Percentiles rank a stretch among this genome's conserved stretches.
Evolutionary conservation across 2,329 filamentous ascomycete species (phyloP).

Genomic region (Botryotinia convoluta): DNA sequence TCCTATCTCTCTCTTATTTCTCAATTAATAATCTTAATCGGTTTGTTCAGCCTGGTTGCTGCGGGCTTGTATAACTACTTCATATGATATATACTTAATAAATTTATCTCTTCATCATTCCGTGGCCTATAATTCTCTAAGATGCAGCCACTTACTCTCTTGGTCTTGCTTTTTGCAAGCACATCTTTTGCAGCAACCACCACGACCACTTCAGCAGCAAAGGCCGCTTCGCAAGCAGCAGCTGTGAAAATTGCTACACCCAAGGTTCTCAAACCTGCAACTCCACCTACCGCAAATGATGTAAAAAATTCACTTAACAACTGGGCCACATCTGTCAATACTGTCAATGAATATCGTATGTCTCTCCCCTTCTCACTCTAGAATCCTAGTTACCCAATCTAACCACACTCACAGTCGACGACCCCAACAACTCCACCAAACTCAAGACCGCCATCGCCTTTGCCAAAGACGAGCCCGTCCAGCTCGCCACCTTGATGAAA

Average conservation of each 20-base stretch:
- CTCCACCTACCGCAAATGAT: conserved; percentile 23
- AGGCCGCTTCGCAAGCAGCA: neutral
- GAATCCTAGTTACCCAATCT: neutral
- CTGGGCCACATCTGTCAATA: conserved; percentile 25
- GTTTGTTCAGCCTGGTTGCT: conserved; percentile 15
- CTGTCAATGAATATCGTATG: conserved; percentile 26
- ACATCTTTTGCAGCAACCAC: conserved; percentile 6
- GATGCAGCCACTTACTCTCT: conserved; percentile 6
- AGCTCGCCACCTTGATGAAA: conserved; percentile 27
- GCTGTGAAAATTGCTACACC: conserved; percentile 14
- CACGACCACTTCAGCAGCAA: neutral
- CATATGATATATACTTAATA: conserved; percentile 7
- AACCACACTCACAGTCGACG: conserved; percentile 8
- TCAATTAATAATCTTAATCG: conserved; percentile 5
- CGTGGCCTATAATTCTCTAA: neutral
- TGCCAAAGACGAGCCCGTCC: conserved; percentile 26
- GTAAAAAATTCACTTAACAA: conserved; percentile 26
- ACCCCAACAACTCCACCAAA: conserved; percentile 20
- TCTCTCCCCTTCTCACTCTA: neutral
- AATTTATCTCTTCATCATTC: neutral
- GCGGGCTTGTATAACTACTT: neutral
- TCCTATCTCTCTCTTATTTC: neutral
- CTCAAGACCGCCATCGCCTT: conserved; percentile 24
- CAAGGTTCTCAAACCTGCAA: conserved; percentile 21
- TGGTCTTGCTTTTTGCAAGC: conserved; percentile 8